Evolutionary conservation across 1,139 yeast species (phyloP).

Genomic region (Blastobotrys malaysiensis): DNA sequence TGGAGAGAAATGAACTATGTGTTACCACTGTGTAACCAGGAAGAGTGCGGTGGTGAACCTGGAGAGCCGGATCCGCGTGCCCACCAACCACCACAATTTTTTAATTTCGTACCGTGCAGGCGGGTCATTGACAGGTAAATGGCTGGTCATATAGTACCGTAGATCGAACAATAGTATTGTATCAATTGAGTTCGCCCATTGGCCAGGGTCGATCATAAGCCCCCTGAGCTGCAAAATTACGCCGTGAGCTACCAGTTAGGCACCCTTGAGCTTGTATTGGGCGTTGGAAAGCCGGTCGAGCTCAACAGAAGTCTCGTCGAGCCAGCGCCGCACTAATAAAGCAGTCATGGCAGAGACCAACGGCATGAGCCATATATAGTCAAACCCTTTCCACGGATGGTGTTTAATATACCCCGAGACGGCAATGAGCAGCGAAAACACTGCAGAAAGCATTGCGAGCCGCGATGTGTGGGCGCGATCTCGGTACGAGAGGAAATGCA

Average conservation of each 20-base stretch:
- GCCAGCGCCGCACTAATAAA: constrained; percentile 26
- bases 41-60: background rate
- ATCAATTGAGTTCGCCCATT: background rate
- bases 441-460: constrained; percentile 15
- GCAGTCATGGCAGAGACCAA: constrained; percentile 23
- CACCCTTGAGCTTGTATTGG: constrained; percentile 30
- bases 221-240: too few species aligned
- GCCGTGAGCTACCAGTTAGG: constrained; percentile 18
- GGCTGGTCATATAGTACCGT: background rate
- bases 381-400: constrained; percentile 28
- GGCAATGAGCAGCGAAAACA: constrained; percentile 23
- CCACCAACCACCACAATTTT: background rate
- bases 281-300: constrained; percentile 21
- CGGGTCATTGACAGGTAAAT: background rate
- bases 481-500: constrained; percentile 13
- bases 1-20: background rate
- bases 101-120: background rate
- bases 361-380: constrained; percentile 33
- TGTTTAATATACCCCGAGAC: constrained; percentile 25
- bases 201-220: too few species aligned
- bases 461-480: constrained; percentile 4
- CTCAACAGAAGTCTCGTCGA: constrained; percentile 24
- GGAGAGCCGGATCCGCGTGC: background rate
- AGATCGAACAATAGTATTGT: background rate
- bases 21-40: background rate